Evolutionary conservation across 2,329 filamentous ascomycete genomes (phyloP).

Genomic region (Trichoderma sp.): DNA sequence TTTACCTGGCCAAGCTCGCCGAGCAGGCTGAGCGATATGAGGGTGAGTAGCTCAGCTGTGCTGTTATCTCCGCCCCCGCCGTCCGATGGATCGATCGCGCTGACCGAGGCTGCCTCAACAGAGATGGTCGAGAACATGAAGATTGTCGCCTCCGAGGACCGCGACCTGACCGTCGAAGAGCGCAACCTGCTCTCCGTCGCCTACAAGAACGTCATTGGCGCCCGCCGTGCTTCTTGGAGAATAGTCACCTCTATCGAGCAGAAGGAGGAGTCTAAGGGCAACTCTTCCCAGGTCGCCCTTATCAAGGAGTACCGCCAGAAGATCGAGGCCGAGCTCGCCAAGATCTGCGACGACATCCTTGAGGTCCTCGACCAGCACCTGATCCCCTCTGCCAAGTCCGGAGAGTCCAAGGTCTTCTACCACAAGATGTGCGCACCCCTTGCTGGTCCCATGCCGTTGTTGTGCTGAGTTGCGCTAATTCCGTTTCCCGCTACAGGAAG

Average conservation of each 20-base stretch:
- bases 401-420: slow-evolving; percentile 99
- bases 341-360: slow-evolving; percentile 97
- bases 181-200: slow-evolving; percentile 96
- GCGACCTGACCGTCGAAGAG: slow-evolving; percentile 87
- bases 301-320: slow-evolving; percentile 99
- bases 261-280: slow-evolving; percentile 99
- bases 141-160: slow-evolving; percentile 86
- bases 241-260: slow-evolving; percentile 98
- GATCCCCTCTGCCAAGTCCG: slow-evolving; percentile 89
- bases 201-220: slow-evolving; percentile 99
- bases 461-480: slow-evolving; percentile 12
- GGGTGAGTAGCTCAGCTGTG: slow-evolving; percentile 61
- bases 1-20: slow-evolving; percentile 99
- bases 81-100: slow-evolving; percentile 29
- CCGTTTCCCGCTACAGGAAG: slow-evolving; percentile 66
- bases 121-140: slow-evolving; percentile 99
- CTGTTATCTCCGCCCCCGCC: background rate
- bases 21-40: slow-evolving; percentile 99
- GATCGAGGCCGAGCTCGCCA: slow-evolving; percentile 94
- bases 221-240: slow-evolving; percentile 95
- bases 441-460: background rate
- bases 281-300: slow-evolving; percentile 81
- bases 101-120: slow-evolving; percentile 46
- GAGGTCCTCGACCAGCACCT: slow-evolving; percentile 92
- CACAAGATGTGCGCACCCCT: slow-evolving; percentile 86